Percentiles rank a stretch among this genome's conserved stretches.
Conservation (phyloP, 352 stramenopile species). For the Phytophthora syringae region DNA sequence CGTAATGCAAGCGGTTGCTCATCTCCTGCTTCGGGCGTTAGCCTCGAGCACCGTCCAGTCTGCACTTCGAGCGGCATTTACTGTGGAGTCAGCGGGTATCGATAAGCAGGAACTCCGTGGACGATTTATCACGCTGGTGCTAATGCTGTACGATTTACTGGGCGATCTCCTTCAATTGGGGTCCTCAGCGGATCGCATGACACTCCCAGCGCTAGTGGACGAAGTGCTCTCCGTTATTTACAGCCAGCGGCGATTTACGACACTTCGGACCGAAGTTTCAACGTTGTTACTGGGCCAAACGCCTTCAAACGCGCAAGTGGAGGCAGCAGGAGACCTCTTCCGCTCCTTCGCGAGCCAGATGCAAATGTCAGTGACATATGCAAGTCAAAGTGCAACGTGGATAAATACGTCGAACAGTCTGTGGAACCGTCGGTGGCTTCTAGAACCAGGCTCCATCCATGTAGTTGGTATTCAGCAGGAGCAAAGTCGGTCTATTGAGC, state of each 20-base stretch:
- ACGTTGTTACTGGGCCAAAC: slow-evolving; percentile 9
- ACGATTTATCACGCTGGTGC: slow-evolving; percentile 12
- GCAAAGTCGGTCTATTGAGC: not conserved
- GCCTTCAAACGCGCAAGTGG: not conserved
- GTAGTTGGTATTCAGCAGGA: not conserved
- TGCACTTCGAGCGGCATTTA: slow-evolving; percentile 5
- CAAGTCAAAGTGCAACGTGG: not conserved
- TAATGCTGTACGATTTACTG: slow-evolving; percentile 15
- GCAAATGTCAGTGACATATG: not conserved
- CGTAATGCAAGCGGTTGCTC: not conserved
- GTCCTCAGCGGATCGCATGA: not conserved
- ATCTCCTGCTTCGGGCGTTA: slow-evolving; percentile 21
- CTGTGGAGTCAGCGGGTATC: not conserved
- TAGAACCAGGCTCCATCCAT: slow-evolving; percentile 20
- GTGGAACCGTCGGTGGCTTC: slow-evolving; percentile 24
- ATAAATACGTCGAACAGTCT: not conserved
- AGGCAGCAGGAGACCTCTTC: slow-evolving; percentile 8
- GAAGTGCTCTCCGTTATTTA: slow-evolving; percentile 39
- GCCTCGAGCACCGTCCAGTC: slow-evolving; percentile 7
- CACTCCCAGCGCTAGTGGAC: slow-evolving; percentile 38
- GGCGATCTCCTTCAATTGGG: slow-evolving; percentile 2
- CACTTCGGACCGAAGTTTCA: slow-evolving; percentile 17
- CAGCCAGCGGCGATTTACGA: slow-evolving; percentile 15
- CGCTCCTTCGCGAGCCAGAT: slow-evolving; percentile 11
- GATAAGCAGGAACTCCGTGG: slow-evolving; percentile 1